Base-by-base conservation (phyloP, 2,329 filamentous ascomycete genomes). In the Claviceps lovelessii region DNA sequence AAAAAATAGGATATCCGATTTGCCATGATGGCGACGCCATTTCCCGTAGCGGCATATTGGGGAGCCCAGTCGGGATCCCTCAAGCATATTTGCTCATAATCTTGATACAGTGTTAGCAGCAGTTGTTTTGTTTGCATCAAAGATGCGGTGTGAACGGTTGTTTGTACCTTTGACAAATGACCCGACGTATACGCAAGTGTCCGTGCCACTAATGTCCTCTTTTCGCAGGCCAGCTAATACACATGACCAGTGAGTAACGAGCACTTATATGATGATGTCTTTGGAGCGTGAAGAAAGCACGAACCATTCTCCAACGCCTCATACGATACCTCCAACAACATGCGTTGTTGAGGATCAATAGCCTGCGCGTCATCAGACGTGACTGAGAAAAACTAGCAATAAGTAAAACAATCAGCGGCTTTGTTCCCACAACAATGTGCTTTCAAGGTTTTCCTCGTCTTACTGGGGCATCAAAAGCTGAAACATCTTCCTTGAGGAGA, bases 1-100 rank as follows among this genome's bases (percentile, higher is more conserved):
- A 78, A 79, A 56, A 70, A 74, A 61, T 80, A 76, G 0, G 77
- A 80, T 13, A 81, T 70, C 0, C 78, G 71, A 60, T 81, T 81
- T 3, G 77, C 71, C 64, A 80, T 70, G 54, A 80, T 76, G 55
- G 76, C 74, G 49, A 73, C 73, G 4, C 74, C 75, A 19, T 74
- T 76, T 8, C 78, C 78, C 0, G 76, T 79, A 7, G 77, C 75
- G 45, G 75, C 73, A 64, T 79, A 76, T 54, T 73, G 70, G 0
- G 76, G 75, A 42, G 73, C 71, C 60, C 69, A 73, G 51, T 78
- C 73, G 3, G 72, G 70, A 57, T 80, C 77, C 23, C 72, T 68
- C 41, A 76, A 67, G n/a, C 71, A 73, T 8, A 76, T 65, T 55
- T 76, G 72, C 57, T 77, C 73, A 57, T 78, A 78, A 55, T 77